Base-by-base conservation (phyloP, 148 eudicot genomes). In the Vaccinium corymbosum region DNA sequence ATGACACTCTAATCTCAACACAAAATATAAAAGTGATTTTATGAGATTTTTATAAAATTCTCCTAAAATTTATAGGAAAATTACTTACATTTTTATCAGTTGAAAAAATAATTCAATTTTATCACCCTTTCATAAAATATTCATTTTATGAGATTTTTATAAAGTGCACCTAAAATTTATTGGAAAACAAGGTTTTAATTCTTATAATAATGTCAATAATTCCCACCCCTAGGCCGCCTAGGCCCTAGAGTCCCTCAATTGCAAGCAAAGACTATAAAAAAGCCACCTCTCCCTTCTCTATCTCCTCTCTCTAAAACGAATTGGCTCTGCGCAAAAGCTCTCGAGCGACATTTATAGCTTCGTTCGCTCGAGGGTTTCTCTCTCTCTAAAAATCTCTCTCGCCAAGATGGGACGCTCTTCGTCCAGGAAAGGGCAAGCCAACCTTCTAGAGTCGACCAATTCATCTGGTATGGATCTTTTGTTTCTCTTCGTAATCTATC, bases 381-480 rank as follows among this genome's bases (percentile, higher is more conserved):
- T 52, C 59, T 81, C 46, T 49, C 83, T 64, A 15, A 16, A 25
- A 50, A 22, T 81, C 77, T 22, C 59, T 81, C 51, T 81, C 49
- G 70, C 53, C 77, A 82, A 71, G 50, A 82, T 82, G 84, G 25
- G 57, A 25, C 84, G 84, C 51, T 51, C 84, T 82, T 82, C 84
- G 8, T 17, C 84, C 64, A 55, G 84, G n/a, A 82, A 71, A 71
- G 84, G 84, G 10, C 84, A 82, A 71, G 55, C 76, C 51, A 82
- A 82, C 72, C 73, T 78, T 27, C 5, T 78, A 46, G 84, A 76
- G 11, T 51, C 77, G 59, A 82, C 35, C 76, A 82, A 71, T 71
- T 51, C 84, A 4, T 71, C 64, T 2, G 62, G 78, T 71, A 38
- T 51, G 62, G 84, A 82, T 82, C 62, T 72, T 27, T 82, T 19